Evolutionary conservation across 305 asterid genomes (phyloP).

Genomic region (Withania somnifera): DNA sequence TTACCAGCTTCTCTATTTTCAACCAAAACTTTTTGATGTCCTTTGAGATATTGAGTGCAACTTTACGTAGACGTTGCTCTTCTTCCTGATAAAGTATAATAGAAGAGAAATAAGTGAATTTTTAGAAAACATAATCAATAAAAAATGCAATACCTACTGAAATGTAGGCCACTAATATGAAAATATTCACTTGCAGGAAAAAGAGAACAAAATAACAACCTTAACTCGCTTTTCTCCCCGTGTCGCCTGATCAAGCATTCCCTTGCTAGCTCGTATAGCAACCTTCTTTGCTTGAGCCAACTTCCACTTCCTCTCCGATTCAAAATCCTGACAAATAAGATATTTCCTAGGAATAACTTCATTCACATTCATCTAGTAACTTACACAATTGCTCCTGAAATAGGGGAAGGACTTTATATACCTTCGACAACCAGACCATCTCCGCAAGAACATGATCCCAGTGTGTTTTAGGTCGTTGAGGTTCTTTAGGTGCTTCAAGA

Average conservation of each 20-base stretch:
- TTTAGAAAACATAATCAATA: background rate
- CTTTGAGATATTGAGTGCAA: constrained; percentile 85
- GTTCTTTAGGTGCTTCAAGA: constrained; percentile 93
- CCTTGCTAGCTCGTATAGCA: constrained; percentile 92
- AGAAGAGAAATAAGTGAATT: constrained; percentile 11
- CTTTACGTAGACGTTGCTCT: constrained; percentile 78
- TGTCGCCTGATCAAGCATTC: constrained; percentile 91
- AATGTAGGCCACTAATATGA: background rate
- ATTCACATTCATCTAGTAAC: background rate
- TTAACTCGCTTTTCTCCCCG: constrained; percentile 93
- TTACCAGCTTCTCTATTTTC: constrained; percentile 96
- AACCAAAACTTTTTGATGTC: constrained; percentile 98
- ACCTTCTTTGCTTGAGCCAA: constrained; percentile 95
- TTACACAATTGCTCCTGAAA: background rate
- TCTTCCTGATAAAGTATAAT: constrained; percentile 56
- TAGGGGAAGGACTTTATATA: constrained; percentile 11
- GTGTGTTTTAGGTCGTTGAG: constrained; percentile 84
- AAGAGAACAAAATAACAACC: constrained; percentile 28
- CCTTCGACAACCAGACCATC: constrained; percentile 99
- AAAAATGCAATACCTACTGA: background rate
- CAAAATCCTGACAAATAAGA: constrained; percentile 65
- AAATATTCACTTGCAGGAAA: constrained; percentile 1
- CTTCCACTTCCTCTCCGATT: constrained; percentile 99
- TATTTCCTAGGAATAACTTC: background rate
- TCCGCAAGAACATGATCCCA: constrained; percentile 99